Base-by-base conservation (phyloP, 2,329 filamentous ascomycete genomes). In the Colletotrichum neosansevieriae region DNA sequence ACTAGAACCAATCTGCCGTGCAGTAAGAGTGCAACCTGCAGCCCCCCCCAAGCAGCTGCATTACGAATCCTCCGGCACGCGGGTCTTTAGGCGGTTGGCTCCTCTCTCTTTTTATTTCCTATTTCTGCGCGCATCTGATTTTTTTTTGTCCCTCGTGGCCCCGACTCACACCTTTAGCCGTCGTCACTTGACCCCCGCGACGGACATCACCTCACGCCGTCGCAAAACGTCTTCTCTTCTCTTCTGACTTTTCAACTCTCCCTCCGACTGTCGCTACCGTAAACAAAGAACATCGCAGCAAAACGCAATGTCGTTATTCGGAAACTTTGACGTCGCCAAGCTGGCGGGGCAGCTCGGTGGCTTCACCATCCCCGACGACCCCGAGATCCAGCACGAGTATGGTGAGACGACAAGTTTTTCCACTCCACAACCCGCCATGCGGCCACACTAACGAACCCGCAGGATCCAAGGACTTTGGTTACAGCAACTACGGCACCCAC, bases 281-380 rank as follows among this genome's bases (percentile, higher is more conserved):
- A 13, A 34, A 54, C 9, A 42, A 10, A 29, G 4, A 36, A 6
- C 24, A 44, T 0, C 13, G 24, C 5, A 11, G 13, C 15, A 11
- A 11, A 17, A 9, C 10, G 34, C 3, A 21, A 69, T 69, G 67
- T 69, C 67, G n/a, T 40, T 69, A 7, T 58, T 69, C 32, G 58
- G 53, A 36, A 67, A 67, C 63, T 76, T 80, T 63, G 67, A 72
- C 63, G 54, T 71, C 12, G 72, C 71, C 15, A 79, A 78, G 62
- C 72, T 79, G 21, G 73, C 74, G 57, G 76, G 76, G 38, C 75
- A 79, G 59, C 76, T 81, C 24, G 81, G 83, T 70, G 81, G 82
- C 70, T 76, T 85, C 58, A 65, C 21, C 44, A 71, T 67, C 50
- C 53, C 71, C 51, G 71, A 74, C 45, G 78, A 78, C 54, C 83